A percentile compares a stretch with the other conserved stretches of the same genome.
phyloP scores from a whole-genome alignment of 768 basidiomycete species.

The Coprinopsis strossmayeri region DNA sequence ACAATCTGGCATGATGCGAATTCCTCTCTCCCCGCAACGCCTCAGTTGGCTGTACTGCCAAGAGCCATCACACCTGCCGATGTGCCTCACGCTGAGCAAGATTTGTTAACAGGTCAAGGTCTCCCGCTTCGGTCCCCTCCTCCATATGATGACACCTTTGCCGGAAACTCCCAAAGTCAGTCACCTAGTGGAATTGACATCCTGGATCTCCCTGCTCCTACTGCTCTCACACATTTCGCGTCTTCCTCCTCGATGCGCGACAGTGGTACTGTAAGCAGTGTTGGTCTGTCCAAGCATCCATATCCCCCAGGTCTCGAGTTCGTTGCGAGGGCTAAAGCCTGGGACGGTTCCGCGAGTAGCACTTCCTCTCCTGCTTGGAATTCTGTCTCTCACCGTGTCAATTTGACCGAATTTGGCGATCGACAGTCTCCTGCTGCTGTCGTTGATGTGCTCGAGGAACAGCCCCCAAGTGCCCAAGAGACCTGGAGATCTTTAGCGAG shows the following conservation, averaged over 20 bases:
- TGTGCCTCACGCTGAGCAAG: slow-evolving; percentile 14
- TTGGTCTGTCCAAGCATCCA: slow-evolving; percentile 19
- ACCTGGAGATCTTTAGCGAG: slow-evolving; percentile 54
- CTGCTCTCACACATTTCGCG: slow-evolving; percentile 46
- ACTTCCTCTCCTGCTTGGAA: slow-evolving; percentile 12
- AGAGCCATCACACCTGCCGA: slow-evolving; percentile 42
- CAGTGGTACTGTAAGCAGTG: slow-evolving; percentile 24
- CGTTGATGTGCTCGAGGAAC: slow-evolving; percentile 65
- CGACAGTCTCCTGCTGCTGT: slow-evolving; percentile 32
- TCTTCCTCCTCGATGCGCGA: slow-evolving; percentile 30
- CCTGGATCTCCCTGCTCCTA: slow-evolving; percentile 41
- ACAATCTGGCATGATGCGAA: slow-evolving; percentile 61
- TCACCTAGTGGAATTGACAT: slow-evolving; percentile 17
- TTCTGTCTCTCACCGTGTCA: slow-evolving; percentile 6
- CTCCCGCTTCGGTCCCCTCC: slow-evolving; percentile 15
- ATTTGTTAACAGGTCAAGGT: slow-evolving; percentile 17
- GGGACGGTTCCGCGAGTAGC: slow-evolving; percentile 17
- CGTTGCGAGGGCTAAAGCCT: slow-evolving; percentile 22
- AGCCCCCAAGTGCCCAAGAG: slow-evolving; percentile 54
- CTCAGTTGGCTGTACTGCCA: slow-evolving; percentile 34
- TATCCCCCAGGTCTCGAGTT: slow-evolving; percentile 33
- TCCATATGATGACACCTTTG: slow-evolving; percentile 19
- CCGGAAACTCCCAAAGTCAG: slow-evolving; percentile 3
- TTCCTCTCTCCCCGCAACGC: slow-evolving; percentile 42
- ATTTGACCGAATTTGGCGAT: slow-evolving; percentile 16